Percentiles rank a stretch among this genome's conserved stretches.
phyloP scores from a whole-genome alignment of 2,329 filamentous ascomycete genomes.

The Fusarium burgessii region DNA sequence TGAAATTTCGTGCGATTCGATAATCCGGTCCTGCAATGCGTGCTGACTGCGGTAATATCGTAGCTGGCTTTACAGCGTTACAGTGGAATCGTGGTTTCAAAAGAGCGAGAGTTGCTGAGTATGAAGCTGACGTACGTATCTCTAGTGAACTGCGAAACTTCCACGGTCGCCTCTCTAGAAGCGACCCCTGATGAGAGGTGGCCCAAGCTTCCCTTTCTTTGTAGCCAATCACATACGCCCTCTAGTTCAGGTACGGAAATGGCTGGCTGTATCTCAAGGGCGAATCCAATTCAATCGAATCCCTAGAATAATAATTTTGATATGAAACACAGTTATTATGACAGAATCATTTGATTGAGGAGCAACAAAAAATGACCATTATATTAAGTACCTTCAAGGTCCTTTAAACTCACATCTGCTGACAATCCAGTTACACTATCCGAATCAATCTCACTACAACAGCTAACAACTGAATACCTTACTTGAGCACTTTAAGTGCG shows the following conservation, averaged over 20 bases:
- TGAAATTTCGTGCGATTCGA: background rate
- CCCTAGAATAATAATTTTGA: background rate
- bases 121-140: conserved; percentile 46
- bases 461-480: too few relatives aligned
- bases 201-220: conserved; percentile 41
- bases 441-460: background rate
- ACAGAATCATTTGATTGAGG: background rate
- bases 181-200: conserved; percentile 38
- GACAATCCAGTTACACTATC: background rate
- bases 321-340: background rate
- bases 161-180: conserved; percentile 48
- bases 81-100: conserved; percentile 5
- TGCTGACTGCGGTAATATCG: background rate
- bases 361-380: background rate
- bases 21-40: background rate
- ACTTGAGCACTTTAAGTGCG: too few relatives aligned
- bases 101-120: conserved; percentile 23
- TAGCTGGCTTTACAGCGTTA: background rate
- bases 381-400: background rate
- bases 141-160: conserved; percentile 43
- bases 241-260: background rate
- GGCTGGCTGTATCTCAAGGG: background rate
- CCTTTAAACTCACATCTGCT: background rate
- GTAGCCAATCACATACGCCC: conserved; percentile 39
- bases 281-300: background rate